Evolutionary conservation across 805 yeast species (phyloP).

Genomic region (Jamesozyma hellenica): DNA sequence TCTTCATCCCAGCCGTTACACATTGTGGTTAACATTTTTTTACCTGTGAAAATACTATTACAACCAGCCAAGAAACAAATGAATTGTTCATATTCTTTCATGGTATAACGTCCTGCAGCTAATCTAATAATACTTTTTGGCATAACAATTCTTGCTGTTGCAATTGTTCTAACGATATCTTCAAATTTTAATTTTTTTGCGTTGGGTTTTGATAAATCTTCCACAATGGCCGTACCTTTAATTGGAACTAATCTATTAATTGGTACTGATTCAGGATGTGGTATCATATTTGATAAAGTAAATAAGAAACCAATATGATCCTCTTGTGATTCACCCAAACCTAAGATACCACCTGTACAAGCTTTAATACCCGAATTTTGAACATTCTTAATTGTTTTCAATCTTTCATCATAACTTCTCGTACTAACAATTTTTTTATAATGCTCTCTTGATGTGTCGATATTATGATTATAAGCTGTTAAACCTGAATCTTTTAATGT

Average conservation of each 20-base stretch:
- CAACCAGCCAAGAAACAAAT: slow-evolving; percentile 70
- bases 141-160: slow-evolving; percentile 69
- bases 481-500: slow-evolving; percentile 56
- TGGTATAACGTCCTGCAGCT: slow-evolving; percentile 75
- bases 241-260: slow-evolving; percentile 70
- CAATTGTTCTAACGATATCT: slow-evolving; percentile 54
- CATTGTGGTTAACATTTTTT: slow-evolving; percentile 71
- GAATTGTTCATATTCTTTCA: slow-evolving; percentile 68
- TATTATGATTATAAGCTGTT: slow-evolving; percentile 74
- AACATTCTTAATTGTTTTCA: slow-evolving; percentile 55
- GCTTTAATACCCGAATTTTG: slow-evolving; percentile 54
- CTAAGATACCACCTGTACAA: slow-evolving; percentile 74
- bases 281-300: slow-evolving; percentile 55
- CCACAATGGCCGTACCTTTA: slow-evolving; percentile 66
- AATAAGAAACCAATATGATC: slow-evolving; percentile 62
- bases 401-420: slow-evolving; percentile 60
- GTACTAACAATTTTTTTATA: slow-evolving; percentile 66
- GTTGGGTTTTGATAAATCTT: slow-evolving; percentile 36
- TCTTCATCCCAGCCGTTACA: slow-evolving; percentile 83
- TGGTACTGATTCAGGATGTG: slow-evolving; percentile 79
- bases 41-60: slow-evolving; percentile 75
- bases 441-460: slow-evolving; percentile 71
- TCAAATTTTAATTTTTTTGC: slow-evolving; percentile 45
- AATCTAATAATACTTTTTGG: slow-evolving; percentile 60
- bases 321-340: slow-evolving; percentile 63